A percentile compares a stretch with the other conserved stretches of the same genome.
Conservation (phyloP, 352 stramenopile genomes). For the Nothophytophthora sp. region DNA sequence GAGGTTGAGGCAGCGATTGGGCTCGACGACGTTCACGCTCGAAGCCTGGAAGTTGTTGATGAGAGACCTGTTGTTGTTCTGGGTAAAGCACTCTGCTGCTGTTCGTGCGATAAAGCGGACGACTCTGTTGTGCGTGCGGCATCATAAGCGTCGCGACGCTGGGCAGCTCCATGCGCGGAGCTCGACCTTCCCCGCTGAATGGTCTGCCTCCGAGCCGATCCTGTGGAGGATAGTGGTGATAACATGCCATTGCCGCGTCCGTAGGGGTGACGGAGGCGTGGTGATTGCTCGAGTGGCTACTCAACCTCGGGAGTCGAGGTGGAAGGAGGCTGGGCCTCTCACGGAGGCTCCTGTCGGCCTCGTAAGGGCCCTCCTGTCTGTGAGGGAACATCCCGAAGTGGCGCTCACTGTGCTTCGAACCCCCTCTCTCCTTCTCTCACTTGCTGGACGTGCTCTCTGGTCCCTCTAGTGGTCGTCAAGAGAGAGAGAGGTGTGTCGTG, state of each 20-base stretch:
- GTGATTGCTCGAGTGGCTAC: conserved; percentile 1
- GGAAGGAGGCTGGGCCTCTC: conserved; percentile 3
- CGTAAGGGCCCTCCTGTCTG: conserved; percentile 1
- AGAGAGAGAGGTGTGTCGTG: conserved; percentile 5
- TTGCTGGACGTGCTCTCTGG: conserved; percentile 2
- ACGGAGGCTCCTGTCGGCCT: neutral
- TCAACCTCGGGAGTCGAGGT: conserved; percentile 3
- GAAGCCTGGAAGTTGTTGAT: neutral
- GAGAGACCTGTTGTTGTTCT: neutral
- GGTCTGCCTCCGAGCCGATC: conserved; percentile 11
- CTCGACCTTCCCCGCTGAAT: neutral
- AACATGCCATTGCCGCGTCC: neutral
- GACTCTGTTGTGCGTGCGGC: conserved; percentile 5
- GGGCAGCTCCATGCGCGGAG: conserved; percentile 5
- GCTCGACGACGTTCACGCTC: neutral
- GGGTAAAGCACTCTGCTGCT: too few species aligned
- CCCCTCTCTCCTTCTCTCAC: neutral
- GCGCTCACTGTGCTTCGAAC: neutral
- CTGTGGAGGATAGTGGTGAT: neutral
- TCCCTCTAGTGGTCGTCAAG: neutral
- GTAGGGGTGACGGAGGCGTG: neutral
- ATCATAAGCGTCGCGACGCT: conserved; percentile 19
- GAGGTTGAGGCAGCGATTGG: neutral
- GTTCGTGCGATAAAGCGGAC: neutral
- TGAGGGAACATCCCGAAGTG: conserved; percentile 22